Conservation (phyloP, 2,329 filamentous ascomycete genomes). For the Trichoderma atroviride region DNA sequence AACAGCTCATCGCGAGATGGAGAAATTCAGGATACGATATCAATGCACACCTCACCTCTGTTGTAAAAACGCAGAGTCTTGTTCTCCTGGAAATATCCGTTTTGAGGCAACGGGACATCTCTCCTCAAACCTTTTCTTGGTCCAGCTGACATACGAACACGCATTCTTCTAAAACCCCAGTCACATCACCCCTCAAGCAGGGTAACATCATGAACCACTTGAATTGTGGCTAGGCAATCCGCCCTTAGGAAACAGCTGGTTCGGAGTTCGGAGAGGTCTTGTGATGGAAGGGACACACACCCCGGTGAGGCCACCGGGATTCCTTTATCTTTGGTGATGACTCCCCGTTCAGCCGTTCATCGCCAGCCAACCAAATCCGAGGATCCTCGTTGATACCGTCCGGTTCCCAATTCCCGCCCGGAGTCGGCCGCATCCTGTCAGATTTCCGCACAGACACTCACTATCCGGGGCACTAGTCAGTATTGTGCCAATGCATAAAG, state of each 20-base stretch:
- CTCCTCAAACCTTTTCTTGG: background rate
- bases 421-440: background rate
- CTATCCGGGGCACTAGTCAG: background rate
- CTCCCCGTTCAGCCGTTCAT: background rate
- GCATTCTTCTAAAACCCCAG: background rate
- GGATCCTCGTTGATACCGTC: background rate
- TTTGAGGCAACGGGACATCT: background rate
- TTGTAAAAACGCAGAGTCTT: background rate
- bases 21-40: background rate
- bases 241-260: background rate
- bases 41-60: background rate
- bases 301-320: conserved; percentile 3
- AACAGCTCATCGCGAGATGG: background rate
- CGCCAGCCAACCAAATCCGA: background rate
- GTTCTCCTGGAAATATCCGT: background rate
- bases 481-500: background rate
- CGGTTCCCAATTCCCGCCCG: background rate
- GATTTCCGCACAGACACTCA: background rate
- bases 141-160: conserved; percentile 13
- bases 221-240: background rate
- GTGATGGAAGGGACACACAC: background rate
- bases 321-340: background rate
- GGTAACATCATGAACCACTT: conserved; percentile 1
- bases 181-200: conserved; percentile 1
- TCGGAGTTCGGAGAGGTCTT: background rate